Conservation (phyloP, 441 rosid species). For the Populus hybrid region DNA sequence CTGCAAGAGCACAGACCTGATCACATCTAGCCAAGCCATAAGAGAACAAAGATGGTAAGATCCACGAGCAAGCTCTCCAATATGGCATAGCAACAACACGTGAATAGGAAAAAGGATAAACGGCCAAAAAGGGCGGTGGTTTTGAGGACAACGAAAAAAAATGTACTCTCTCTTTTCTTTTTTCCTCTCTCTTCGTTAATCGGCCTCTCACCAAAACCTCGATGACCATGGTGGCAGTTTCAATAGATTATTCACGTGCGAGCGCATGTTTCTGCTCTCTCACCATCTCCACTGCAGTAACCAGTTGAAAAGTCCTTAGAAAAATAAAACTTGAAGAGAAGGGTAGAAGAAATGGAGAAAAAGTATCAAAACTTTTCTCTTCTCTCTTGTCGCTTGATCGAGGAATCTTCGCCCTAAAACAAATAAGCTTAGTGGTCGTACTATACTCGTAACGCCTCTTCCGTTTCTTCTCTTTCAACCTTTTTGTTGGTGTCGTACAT, state of each 20-base stretch:
- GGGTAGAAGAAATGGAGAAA: not conserved
- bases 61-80: conserved; percentile 26
- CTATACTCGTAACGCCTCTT: conserved; percentile 12
- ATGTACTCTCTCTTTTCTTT: conserved; percentile 2
- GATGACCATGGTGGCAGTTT: conserved; percentile 53
- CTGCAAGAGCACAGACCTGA: conserved; percentile 33
- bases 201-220: conserved; percentile 9
- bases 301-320: not conserved
- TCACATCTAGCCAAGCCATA: conserved; percentile 42
- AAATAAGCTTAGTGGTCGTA: conserved; percentile 18
- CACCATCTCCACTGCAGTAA: conserved; percentile 11
- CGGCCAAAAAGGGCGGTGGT: conserved; percentile 52
- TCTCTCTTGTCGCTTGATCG: conserved; percentile 14
- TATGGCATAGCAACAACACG: conserved; percentile 69
- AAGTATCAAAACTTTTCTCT: not conserved
- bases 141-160: conserved; percentile 41
- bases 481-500: not conserved
- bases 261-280: conserved; percentile 20
- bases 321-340: not conserved
- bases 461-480: not conserved
- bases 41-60: conserved; percentile 65
- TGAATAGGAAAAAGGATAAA: conserved; percentile 49
- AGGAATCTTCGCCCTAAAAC: conserved; percentile 40
- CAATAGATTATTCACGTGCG: conserved; percentile 58
- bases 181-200: conserved; percentile 3